Percentiles rank a stretch among this genome's conserved stretches.
Conservation (phyloP, 1,139 yeast genomes). For the Candida sp. region DNA sequence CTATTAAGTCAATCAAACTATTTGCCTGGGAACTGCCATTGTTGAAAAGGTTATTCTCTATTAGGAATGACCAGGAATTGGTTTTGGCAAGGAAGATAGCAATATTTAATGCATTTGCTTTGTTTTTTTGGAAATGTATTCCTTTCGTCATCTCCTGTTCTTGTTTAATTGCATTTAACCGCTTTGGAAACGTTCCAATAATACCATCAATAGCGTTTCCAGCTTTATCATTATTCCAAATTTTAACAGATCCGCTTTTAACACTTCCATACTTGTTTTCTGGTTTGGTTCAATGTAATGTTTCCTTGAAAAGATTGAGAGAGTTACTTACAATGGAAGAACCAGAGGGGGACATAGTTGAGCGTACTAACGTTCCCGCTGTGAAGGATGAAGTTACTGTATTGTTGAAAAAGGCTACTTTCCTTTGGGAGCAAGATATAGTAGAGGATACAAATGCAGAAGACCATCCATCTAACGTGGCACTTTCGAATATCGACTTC, state of each 20-base stretch:
- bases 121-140: constrained; percentile 31
- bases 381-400: constrained; percentile 15
- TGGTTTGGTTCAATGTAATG: constrained; percentile 24
- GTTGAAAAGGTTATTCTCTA: constrained; percentile 24
- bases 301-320: constrained; percentile 29
- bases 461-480: constrained; percentile 21
- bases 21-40: constrained; percentile 40
- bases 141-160: constrained; percentile 32
- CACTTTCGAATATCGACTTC: constrained; percentile 51
- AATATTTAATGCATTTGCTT: constrained; percentile 21
- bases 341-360: constrained; percentile 16
- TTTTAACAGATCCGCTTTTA: constrained; percentile 31
- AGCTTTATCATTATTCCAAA: constrained; percentile 30
- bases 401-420: constrained; percentile 16
- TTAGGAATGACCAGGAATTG: constrained; percentile 35
- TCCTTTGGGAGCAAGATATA: constrained; percentile 26
- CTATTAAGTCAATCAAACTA: constrained; percentile 37
- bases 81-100: constrained; percentile 24
- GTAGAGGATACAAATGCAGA: constrained; percentile 22
- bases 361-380: constrained; percentile 10
- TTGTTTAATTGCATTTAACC: constrained; percentile 21
- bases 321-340: constrained; percentile 30
- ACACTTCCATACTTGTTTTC: constrained; percentile 27
- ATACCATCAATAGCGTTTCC: constrained; percentile 37
- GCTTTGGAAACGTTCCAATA: constrained; percentile 18